These are phyloP conservation scores for Thamnidium elegans DNA, from an alignment of 192 early-diverging fungal genomes.

Conservation along the genomic window DNA sequence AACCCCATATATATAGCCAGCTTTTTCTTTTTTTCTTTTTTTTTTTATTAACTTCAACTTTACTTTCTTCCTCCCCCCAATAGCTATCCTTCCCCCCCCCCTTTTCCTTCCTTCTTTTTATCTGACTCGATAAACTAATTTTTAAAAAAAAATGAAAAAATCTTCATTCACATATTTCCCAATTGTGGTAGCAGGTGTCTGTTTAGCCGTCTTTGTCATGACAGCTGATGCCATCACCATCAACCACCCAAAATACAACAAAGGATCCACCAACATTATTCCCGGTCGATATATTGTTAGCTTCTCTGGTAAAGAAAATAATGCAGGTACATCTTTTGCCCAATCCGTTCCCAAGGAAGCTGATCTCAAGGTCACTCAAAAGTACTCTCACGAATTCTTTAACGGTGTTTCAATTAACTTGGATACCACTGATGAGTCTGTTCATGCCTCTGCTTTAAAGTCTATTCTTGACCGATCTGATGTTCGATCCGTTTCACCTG, in stretches of 20 bases:
- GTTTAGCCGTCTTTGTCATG: conserved; percentile 14
- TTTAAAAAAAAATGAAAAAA: conserved; percentile 9
- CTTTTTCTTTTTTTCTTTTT: neutral
- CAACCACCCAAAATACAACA: conserved; percentile 14
- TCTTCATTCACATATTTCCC: conserved; percentile 11
- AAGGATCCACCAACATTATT: neutral
- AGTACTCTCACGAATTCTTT: conserved; percentile 18
- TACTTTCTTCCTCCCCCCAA: too few relatives aligned
- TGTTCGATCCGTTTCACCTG: conserved; percentile 21
- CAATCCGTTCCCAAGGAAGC: conserved; percentile 12
- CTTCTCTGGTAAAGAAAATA: neutral
- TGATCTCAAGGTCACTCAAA: conserved; percentile 10
- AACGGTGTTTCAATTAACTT: conserved; percentile 25
- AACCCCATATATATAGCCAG: neutral
- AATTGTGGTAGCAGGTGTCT: conserved; percentile 11
- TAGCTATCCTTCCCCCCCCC: neutral
- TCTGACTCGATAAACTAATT: neutral
- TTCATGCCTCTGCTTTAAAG: conserved; percentile 6
- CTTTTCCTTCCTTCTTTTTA: conserved; percentile 5
- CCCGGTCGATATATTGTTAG: conserved; percentile 17
- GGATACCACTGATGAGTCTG: neutral
- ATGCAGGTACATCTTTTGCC: conserved; percentile 2
- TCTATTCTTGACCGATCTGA: conserved; percentile 13
- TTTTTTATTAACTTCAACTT: neutral
- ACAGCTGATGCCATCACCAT: neutral